Evolutionary conservation across 768 basidiomycete species (phyloP), one percentile per base, ranked within the genome.

Genomic region (Hericium alpestre): DNA sequence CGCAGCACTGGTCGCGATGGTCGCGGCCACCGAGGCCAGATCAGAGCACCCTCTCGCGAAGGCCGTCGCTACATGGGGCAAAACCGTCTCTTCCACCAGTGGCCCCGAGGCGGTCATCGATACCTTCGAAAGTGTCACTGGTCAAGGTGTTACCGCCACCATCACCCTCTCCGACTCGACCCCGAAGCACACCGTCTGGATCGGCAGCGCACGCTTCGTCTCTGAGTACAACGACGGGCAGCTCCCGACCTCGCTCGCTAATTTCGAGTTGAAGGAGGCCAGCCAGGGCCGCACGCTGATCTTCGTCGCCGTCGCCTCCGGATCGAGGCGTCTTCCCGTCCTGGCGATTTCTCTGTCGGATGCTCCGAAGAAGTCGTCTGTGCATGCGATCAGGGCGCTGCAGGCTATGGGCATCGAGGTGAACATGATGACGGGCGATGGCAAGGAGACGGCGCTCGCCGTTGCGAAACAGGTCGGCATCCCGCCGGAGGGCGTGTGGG

Each of bases 31-130:
- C 0, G 95, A 99, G 69, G 86, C 88, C 10, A 83, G 84, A 59
- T 97, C 94, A 0, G 96, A 98, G 68, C 96, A 99, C 66, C 96
- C 96, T 2, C 82, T 99, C 20, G 96, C 95, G 10, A 89, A 90
- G 66, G 94, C 96, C 13, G 85, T 97, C 51, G 90, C 94, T 4
- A 71, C 79, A 0, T 87, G 92, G 67, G 90, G 92, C 32, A 87
- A 81, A 66, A 81, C 84, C 27, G 63, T 82, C 0, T 69, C 92
- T 11, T 71, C 73, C 13, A 63, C 67, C 52, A 67, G 69, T 27
- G 67, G 75, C 0, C 80, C 84, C 0, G 74, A 79, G 47, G 79
- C 84, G 6, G 70, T 65, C 8, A 72, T 98, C 38, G 76, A 83
- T 47, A 71, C 78, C 5, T 99, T 99, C 68, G 90, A 93, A 70